Conservation (phyloP, 1,139 yeast species). For the Kurtzmaniella quercitrusa region DNA sequence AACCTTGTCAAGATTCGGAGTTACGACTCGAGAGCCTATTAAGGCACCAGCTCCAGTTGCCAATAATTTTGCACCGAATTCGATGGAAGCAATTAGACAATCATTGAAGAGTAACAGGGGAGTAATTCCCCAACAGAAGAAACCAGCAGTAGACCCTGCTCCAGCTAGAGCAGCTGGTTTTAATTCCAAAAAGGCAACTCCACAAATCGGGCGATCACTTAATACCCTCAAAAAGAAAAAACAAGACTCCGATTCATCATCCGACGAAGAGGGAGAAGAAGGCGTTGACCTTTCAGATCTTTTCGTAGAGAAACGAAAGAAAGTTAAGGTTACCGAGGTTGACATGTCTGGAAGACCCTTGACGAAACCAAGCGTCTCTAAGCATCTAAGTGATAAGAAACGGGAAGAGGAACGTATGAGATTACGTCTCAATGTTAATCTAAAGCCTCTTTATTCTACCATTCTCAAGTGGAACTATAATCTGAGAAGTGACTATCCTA, state of each 20-base stretch:
- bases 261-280: constrained; percentile 28
- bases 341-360: constrained; percentile 37
- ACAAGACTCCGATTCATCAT: constrained; percentile 24
- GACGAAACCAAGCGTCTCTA: constrained; percentile 18
- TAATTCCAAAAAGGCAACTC: constrained; percentile 36
- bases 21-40: constrained; percentile 32
- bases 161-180: constrained; percentile 87
- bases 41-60: constrained; percentile 32
- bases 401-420: constrained; percentile 77
- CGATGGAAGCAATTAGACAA: constrained; percentile 38
- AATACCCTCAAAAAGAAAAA: constrained; percentile 28
- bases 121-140: constrained; percentile 11
- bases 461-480: constrained; percentile 78
- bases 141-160: constrained; percentile 44
- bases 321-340: constrained; percentile 33
- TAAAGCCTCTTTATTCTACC: constrained; percentile 67
- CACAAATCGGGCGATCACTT: constrained; percentile 33
- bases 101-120: constrained; percentile 27
- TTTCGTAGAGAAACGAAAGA: constrained; percentile 33
- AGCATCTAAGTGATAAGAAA: constrained; percentile 31
- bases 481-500: constrained; percentile 54
- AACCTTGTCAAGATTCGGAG: constrained; percentile 49
- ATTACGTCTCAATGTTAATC: constrained; percentile 69
- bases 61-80: constrained; percentile 29
- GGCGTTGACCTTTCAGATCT: constrained; percentile 39